These are phyloP conservation scores for Colletotrichum orbiculare DNA, from an alignment of 2,329 filamentous ascomycete genomes.

Conservation along the genomic window DNA sequence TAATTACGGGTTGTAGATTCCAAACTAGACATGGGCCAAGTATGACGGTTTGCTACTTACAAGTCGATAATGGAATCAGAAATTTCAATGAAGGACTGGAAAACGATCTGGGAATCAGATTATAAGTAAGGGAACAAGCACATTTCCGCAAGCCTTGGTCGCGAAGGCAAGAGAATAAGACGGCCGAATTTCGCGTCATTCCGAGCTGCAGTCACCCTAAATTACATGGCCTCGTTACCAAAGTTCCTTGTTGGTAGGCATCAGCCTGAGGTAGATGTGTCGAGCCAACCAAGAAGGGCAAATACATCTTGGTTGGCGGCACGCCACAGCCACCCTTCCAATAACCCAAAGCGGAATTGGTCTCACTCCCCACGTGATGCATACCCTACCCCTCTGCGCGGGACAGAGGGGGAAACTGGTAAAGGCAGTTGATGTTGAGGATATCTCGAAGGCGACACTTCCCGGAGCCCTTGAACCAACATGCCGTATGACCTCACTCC, in stretches of 20 bases:
- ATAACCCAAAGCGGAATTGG: constrained; percentile 22
- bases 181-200: too few relatives aligned
- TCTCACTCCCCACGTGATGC: constrained; percentile 17
- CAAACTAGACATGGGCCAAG: constrained; percentile 25
- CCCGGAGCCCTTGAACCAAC: too few relatives aligned
- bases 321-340: constrained; percentile 25
- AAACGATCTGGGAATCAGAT: too few relatives aligned
- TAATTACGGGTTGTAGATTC: constrained; percentile 4
- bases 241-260: background rate
- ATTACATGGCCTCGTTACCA: too few relatives aligned
- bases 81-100: too few relatives aligned
- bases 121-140: background rate
- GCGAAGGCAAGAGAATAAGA: background rate
- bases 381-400: background rate
- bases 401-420: too few relatives aligned
- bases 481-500: too few relatives aligned
- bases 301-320: constrained; percentile 15
- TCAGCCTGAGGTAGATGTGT: constrained; percentile 17
- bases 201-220: too few relatives aligned
- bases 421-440: too few relatives aligned
- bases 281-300: background rate
- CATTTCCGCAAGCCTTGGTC: too few relatives aligned
- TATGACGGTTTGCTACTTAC: constrained; percentile 17
- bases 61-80: background rate
- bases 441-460: too few relatives aligned